Evolutionary conservation across 163 green algal species (phyloP), one percentile per base, ranked within the genome.

Genomic region (Coccomyxa subellipsoidea): DNA sequence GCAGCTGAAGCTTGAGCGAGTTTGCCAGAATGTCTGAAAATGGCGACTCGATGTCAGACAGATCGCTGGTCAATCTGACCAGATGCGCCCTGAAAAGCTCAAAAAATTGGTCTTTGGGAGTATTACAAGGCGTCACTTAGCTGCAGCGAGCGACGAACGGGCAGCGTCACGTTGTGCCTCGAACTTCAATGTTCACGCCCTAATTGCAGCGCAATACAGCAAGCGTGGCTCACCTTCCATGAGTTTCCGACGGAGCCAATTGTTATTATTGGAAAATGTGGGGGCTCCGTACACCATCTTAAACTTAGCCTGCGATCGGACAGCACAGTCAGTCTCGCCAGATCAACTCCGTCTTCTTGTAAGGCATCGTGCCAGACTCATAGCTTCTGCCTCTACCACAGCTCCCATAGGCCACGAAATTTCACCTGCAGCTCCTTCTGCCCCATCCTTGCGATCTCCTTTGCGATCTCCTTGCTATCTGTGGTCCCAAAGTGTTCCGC

Each of bases 201-300:
- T 73, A 34, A 36, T 18, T 8, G 18, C 10, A 77, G 70, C 70
- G 5, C 32, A 77, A 10, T 15, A 31, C 32, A 39, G 25, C n/a
- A 25, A 69, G 75, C 25, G 38, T 29, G 47, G 38, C 82, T 72
- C 27, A 83, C 82, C 88, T 78, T 91, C 86, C 31, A 87, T 85
- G 25, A 91, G 76, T 80, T 91, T 91, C 38, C 86, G 79, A 4
- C 88, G 79, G 37, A 91, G 59, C 88, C 88, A 91, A 76, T 88
- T 88, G 84, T 91, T 91, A 82, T 91, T 91, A 76, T 91, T 91
- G 72, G 81, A 88, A 32, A 84, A 84, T 2, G 88, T 90, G 7
- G 47, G 71, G 23, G 82, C 69, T 15, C 80, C 79, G 54, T 90
- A 91, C 0, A 91, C 83, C 54, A 79, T 66, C 31, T 29, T 53